These are phyloP conservation scores for Coix lacrymajobi DNA, from an alignment of 176 grass and related monocot genomes.

Conservation along the genomic window DNA sequence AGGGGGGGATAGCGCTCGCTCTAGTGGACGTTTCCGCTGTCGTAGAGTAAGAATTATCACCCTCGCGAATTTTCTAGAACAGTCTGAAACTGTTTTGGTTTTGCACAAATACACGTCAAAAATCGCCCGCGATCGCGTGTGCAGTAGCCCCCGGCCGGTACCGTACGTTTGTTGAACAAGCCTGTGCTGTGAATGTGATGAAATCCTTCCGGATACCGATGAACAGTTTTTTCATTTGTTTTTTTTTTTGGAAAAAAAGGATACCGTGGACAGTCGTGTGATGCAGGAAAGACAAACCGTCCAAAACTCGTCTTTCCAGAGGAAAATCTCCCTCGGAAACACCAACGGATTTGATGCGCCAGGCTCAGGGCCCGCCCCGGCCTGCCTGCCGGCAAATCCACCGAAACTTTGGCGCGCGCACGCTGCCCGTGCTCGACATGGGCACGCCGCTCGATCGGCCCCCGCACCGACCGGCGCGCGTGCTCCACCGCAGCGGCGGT, in stretches of 20 bases:
- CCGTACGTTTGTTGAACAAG: not conserved
- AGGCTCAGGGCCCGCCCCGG: not conserved
- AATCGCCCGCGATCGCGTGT: not conserved
- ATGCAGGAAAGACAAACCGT: not conserved
- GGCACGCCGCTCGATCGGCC: not conserved
- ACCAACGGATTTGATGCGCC: not conserved
- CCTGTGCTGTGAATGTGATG: not conserved
- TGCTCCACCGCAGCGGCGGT: not conserved
- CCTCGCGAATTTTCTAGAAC: not conserved
- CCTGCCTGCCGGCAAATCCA: not conserved
- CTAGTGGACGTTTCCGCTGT: not conserved
- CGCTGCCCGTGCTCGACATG: not conserved
- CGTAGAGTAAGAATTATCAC: not conserved
- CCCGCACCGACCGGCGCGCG: too few species aligned
- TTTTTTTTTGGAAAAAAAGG: too few species aligned
- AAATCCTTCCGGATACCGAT: not conserved
- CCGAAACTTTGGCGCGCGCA: not conserved
- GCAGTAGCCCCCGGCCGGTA: not conserved
- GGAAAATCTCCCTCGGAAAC: constrained; percentile 1
- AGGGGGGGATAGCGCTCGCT: not conserved
- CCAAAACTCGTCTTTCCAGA: not conserved
- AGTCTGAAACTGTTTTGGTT: not conserved
- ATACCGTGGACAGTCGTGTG: not conserved
- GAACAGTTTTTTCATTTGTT: not conserved
- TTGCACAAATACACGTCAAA: not conserved